These are phyloP conservation scores for Fraxinus pennsylvanica DNA, from an alignment of 257 asterid species.

Conservation along the genomic window DNA sequence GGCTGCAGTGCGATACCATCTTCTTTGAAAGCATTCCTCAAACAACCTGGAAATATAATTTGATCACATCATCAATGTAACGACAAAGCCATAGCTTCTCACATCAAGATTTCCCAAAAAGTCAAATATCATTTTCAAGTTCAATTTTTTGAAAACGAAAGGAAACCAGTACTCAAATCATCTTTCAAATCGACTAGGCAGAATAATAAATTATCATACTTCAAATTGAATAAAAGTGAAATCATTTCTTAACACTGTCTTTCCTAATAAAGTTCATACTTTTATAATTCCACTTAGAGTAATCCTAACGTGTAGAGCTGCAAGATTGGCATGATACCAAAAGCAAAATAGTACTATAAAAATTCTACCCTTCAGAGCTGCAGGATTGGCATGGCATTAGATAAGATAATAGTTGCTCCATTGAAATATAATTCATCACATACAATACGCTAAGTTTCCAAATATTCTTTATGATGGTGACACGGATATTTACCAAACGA, in stretches of 20 bases:
- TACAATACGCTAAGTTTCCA: not conserved
- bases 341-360: not conserved
- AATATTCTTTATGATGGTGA: not conserved
- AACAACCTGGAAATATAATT: constrained; percentile 39
- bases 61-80: not conserved
- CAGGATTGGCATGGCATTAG: not conserved
- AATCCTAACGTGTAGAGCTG: not conserved
- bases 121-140: not conserved
- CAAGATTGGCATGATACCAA: not conserved
- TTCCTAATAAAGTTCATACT: not conserved
- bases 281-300: not conserved
- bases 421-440: not conserved
- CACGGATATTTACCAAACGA: not conserved
- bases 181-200: not conserved
- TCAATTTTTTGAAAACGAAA: not conserved
- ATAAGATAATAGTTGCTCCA: not conserved
- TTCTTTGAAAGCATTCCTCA: constrained; percentile 55
- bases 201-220: not conserved
- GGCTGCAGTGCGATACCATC: constrained; percentile 64
- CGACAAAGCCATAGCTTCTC: not conserved
- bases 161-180: not conserved
- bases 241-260: not conserved
- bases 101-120: not conserved
- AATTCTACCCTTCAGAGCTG: not conserved
- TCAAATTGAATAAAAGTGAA: not conserved